These are phyloP conservation scores for Monosporozyma unispora DNA, from an alignment of 805 yeast genomes.

Conservation along the genomic window DNA sequence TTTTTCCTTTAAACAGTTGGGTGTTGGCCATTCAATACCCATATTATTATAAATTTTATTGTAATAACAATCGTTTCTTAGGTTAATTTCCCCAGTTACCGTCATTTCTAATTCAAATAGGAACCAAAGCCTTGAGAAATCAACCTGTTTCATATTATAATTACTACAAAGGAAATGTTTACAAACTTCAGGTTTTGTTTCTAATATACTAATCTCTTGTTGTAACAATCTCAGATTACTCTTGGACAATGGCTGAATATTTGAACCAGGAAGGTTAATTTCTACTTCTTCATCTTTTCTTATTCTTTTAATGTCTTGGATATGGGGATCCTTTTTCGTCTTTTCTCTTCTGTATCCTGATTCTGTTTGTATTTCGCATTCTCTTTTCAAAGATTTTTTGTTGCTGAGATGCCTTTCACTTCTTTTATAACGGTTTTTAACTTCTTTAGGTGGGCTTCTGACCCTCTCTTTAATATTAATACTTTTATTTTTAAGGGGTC, in stretches of 20 bases:
- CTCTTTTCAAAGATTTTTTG: conserved; percentile 1
- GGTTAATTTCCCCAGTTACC: conserved; percentile 14
- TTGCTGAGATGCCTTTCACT: background rate
- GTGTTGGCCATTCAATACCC: conserved; percentile 16
- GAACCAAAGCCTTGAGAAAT: conserved; percentile 19
- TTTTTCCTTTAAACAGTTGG: conserved; percentile 7
- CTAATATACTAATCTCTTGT: conserved; percentile 12
- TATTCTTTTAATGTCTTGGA: background rate
- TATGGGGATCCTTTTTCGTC: background rate
- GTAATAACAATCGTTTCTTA: conserved; percentile 24
- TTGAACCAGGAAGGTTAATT: background rate
- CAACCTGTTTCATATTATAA: conserved; percentile 8
- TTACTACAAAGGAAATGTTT: conserved; percentile 16
- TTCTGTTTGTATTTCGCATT: background rate
- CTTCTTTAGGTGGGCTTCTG: background rate
- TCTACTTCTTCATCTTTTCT: background rate
- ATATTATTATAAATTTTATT: conserved; percentile 18
- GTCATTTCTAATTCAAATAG: conserved; percentile 29
- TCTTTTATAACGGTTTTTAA: too few species aligned
- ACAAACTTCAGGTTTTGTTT: conserved; percentile 9
- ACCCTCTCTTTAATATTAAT: background rate
- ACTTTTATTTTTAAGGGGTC: background rate
- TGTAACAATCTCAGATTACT: conserved; percentile 17
- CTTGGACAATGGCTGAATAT: conserved; percentile 9
- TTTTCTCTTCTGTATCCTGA: background rate